Conservation (phyloP, 148 eudicot species). For the Talinum fruticosum region DNA sequence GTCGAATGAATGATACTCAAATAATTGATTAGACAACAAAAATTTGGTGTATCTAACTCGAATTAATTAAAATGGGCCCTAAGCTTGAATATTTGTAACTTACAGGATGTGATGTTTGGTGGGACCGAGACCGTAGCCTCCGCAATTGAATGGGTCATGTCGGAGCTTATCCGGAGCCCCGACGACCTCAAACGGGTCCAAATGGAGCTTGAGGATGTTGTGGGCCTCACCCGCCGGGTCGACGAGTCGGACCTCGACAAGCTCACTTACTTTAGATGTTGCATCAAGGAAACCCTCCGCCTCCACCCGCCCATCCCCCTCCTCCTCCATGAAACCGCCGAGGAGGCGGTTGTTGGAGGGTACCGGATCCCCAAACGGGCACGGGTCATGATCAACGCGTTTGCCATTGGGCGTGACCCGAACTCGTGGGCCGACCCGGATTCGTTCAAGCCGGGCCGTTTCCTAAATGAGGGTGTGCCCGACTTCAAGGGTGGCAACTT, state of each 20-base stretch:
- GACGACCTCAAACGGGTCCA: constrained; percentile 60
- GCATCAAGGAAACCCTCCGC: constrained; percentile 59
- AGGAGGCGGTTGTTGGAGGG: constrained; percentile 42
- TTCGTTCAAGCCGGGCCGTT: constrained; percentile 43
- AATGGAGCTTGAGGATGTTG: constrained; percentile 49
- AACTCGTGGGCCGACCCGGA: constrained; percentile 52
- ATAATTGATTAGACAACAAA: background rate
- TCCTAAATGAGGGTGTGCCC: constrained; percentile 45
- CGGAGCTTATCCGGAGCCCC: constrained; percentile 58
- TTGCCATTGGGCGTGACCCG: constrained; percentile 57
- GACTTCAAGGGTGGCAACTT: constrained; percentile 64
- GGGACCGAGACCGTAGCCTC: constrained; percentile 86
- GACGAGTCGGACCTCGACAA: constrained; percentile 66
- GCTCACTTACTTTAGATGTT: constrained; percentile 48
- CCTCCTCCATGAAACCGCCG: constrained; percentile 65
- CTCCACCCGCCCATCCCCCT: constrained; percentile 78
- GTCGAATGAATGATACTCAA: too few relatives aligned
- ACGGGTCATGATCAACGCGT: constrained; percentile 56
- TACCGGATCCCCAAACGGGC: constrained; percentile 49
- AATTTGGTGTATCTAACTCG: background rate
- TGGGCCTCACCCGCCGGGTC: constrained; percentile 48
- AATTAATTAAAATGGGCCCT: background rate
- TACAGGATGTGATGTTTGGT: constrained; percentile 83
- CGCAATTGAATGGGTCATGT: constrained; percentile 79
- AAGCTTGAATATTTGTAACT: background rate